These are phyloP conservation scores for Emergomyces africanus DNA, from an alignment of 2,329 filamentous ascomycete species.

Conservation along the genomic window DNA sequence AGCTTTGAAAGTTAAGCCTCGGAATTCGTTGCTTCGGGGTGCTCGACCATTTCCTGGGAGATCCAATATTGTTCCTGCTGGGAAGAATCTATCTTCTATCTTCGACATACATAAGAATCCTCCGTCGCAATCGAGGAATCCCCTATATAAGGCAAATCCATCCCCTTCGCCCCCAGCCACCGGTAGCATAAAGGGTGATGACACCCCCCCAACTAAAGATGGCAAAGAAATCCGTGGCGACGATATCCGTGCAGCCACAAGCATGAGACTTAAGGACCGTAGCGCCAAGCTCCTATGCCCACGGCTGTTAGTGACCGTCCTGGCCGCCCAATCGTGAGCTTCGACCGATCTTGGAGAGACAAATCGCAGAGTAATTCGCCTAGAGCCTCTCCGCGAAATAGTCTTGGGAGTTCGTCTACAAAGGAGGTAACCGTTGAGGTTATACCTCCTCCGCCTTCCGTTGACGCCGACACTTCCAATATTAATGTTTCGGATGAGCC, in stretches of 20 bases:
- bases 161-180: conserved; percentile 24
- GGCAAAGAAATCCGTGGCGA: conserved; percentile 73
- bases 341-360: conserved; percentile 67
- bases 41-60: conserved; percentile 31
- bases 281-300: conserved; percentile 80
- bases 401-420: conserved; percentile 2
- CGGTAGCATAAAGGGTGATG: conserved; percentile 17
- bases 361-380: conserved; percentile 18
- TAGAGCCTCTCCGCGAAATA: conserved; percentile 14
- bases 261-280: conserved; percentile 74
- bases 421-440: conserved; percentile 7
- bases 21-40: conserved; percentile 46
- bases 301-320: conserved; percentile 82
- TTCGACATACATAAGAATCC: conserved; percentile 77
- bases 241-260: conserved; percentile 81
- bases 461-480: conserved; percentile 26
- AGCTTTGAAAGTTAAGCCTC: conserved; percentile 46
- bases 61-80: conserved; percentile 31
- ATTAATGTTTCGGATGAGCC: conserved; percentile 39
- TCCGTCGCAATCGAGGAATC: conserved; percentile 69
- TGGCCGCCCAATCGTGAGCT: conserved; percentile 93
- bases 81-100: conserved; percentile 35
- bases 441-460: conserved; percentile 5
- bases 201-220: conserved; percentile 52
- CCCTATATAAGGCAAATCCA: conserved; percentile 61